Conservation (phyloP, 2,329 filamentous ascomycete genomes). For the Stylonectria norvegica region DNA sequence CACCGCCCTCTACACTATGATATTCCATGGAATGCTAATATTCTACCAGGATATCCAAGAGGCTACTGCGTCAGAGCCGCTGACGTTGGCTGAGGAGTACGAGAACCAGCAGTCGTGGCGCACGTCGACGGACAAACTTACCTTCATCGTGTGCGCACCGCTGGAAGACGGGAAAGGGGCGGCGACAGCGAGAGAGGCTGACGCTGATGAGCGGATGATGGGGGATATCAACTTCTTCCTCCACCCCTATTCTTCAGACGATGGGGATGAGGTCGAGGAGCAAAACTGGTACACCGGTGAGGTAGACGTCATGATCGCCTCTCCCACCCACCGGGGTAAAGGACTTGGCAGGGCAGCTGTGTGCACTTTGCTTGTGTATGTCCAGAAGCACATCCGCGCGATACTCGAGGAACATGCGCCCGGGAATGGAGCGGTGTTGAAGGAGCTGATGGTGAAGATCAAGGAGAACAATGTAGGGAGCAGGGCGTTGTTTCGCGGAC, state of each 20-base stretch:
- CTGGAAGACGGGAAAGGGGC: slow-evolving; percentile 5
- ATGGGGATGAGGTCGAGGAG: slow-evolving; percentile 41
- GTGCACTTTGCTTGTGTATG: slow-evolving; percentile 65
- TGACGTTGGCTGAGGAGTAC: slow-evolving; percentile 79
- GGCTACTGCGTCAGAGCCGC: slow-evolving; percentile 82
- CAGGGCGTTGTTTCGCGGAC: slow-evolving; percentile 46
- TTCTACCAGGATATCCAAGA: slow-evolving; percentile 68
- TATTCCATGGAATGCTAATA: too few species aligned
- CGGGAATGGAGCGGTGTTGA: slow-evolving; percentile 19
- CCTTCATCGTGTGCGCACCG: slow-evolving; percentile 77
- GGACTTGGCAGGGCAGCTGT: slow-evolving; percentile 67
- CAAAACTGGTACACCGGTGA: slow-evolving; percentile 56
- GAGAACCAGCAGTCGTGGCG: slow-evolving; percentile 90
- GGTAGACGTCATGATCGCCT: slow-evolving; percentile 83
- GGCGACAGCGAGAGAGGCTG: slow-evolving; percentile 43
- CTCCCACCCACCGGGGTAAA: slow-evolving; percentile 49
- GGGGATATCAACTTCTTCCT: slow-evolving; percentile 84
- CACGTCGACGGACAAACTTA: slow-evolving; percentile 77
- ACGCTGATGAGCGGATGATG: slow-evolving; percentile 57
- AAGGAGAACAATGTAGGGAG: slow-evolving; percentile 53
- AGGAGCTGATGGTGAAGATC: slow-evolving; percentile 53
- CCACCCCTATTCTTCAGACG: slow-evolving; percentile 54
- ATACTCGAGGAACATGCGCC: slow-evolving; percentile 50
- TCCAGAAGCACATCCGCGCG: slow-evolving; percentile 47
- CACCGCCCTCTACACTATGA: slow-evolving; percentile 21